Evolutionary conservation across 306 rosid species (phyloP).

Genomic region (Gastrolobium villosum): DNA sequence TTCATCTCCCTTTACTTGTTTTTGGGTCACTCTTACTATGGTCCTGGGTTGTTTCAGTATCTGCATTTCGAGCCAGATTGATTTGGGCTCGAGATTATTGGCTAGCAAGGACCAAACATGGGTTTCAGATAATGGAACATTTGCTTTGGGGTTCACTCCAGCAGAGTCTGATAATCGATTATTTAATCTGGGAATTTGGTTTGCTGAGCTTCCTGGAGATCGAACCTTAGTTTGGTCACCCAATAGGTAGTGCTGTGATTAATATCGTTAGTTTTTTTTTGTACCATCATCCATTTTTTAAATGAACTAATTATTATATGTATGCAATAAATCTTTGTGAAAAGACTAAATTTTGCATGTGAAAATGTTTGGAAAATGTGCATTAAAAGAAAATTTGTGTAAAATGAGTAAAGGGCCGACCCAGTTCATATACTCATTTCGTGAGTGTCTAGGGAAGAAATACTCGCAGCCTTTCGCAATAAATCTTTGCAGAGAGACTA

Average conservation of each 20-base stretch:
- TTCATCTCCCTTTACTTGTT: slow-evolving; percentile 18
- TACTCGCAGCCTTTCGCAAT: too few species aligned
- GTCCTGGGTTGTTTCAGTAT: slow-evolving; percentile 44
- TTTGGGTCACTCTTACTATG: slow-evolving; percentile 43
- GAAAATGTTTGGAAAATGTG: neutral
- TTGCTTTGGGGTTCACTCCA: slow-evolving; percentile 86
- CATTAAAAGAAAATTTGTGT: too few species aligned
- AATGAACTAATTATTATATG: neutral
- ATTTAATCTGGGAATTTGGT: slow-evolving; percentile 79
- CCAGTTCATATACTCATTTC: too few species aligned
- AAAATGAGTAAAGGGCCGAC: too few species aligned
- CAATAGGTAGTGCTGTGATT: slow-evolving; percentile 57
- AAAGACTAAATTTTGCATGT: neutral
- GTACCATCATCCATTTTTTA: neutral
- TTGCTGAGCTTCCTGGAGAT: slow-evolving; percentile 84
- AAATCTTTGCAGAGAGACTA: neutral
- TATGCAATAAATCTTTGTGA: neutral
- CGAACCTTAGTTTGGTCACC: slow-evolving; percentile 80
- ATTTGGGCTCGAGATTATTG: slow-evolving; percentile 66
- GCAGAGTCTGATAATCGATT: slow-evolving; percentile 35
- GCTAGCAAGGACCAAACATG: slow-evolving; percentile 64
- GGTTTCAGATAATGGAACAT: slow-evolving; percentile 85
- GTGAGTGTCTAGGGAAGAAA: too few species aligned
- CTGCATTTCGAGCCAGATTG: slow-evolving; percentile 59
- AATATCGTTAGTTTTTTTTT: neutral